Conservation (phyloP, 2,329 filamentous ascomycete species). For the Phialophora chinensis region DNA sequence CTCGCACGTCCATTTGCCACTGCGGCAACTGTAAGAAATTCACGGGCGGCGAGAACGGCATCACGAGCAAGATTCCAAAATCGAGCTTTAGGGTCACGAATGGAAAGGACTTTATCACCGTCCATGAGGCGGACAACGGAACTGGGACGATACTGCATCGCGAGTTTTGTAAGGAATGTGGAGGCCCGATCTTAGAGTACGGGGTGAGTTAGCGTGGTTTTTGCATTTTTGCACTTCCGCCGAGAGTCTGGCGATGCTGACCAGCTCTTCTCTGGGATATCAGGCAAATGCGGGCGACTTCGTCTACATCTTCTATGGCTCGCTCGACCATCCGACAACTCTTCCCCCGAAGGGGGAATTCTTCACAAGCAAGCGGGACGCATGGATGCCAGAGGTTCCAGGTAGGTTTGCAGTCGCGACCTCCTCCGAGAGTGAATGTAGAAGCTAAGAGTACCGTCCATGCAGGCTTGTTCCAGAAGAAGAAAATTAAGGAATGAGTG, state of each 20-base stretch:
- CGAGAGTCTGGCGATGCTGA: neutral
- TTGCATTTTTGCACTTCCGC: constrained; percentile 9
- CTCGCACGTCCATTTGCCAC: constrained; percentile 60
- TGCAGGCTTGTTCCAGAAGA: constrained; percentile 55
- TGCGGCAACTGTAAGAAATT: constrained; percentile 44
- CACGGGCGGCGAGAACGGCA: constrained; percentile 48
- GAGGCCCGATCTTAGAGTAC: constrained; percentile 59
- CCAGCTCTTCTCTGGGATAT: neutral
- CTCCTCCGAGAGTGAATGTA: neutral
- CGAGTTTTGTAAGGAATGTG: constrained; percentile 61
- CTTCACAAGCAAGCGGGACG: constrained; percentile 56
- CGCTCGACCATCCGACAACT: constrained; percentile 56
- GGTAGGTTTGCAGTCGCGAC: constrained; percentile 43
- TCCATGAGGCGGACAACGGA: constrained; percentile 59
- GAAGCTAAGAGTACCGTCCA: neutral
- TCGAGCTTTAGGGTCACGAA: constrained; percentile 50
- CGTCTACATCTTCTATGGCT: constrained; percentile 56
- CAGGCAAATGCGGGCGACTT: constrained; percentile 42
- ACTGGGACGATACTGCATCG: constrained; percentile 55
- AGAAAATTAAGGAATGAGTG: constrained; percentile 51
- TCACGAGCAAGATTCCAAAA: constrained; percentile 59
- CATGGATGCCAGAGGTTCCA: constrained; percentile 59
- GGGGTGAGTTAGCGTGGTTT: constrained; percentile 47
- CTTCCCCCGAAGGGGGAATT: constrained; percentile 62
- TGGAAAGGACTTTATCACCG: constrained; percentile 47